Evolutionary conservation across 2,329 filamentous ascomycete genomes (phyloP).

Genomic region (Aspergillus ruber): DNA sequence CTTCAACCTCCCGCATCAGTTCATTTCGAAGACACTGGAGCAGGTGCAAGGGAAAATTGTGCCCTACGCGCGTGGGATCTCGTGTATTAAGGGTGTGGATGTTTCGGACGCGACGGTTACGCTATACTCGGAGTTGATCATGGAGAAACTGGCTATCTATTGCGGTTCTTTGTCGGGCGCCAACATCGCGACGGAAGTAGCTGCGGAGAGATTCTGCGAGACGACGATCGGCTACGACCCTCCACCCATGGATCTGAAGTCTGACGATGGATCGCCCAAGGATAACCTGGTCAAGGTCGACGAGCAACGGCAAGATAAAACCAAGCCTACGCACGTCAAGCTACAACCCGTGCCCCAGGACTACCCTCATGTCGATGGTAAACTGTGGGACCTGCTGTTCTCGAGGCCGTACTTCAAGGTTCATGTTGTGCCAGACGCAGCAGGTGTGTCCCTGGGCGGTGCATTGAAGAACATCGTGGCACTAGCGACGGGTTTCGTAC

Average conservation of each 20-base stretch:
- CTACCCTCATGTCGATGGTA: conserved; percentile 75
- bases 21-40: conserved; percentile 41
- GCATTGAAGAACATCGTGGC: conserved; percentile 93
- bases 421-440: conserved; percentile 68
- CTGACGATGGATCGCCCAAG: conserved; percentile 44
- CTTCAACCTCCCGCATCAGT: neutral
- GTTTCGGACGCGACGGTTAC: conserved; percentile 75
- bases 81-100: conserved; percentile 91
- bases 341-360: conserved; percentile 67
- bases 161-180: conserved; percentile 86
- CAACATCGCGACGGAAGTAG: conserved; percentile 88
- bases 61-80: conserved; percentile 81
- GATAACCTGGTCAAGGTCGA: conserved; percentile 32
- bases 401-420: conserved; percentile 93
- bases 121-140: conserved; percentile 86
- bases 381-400: conserved; percentile 73
- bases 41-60: conserved; percentile 75
- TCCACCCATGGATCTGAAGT: conserved; percentile 71
- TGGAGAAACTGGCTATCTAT: conserved; percentile 80
- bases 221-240: conserved; percentile 92
- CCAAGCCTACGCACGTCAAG: conserved; percentile 56
- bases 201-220: conserved; percentile 86
- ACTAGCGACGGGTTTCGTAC: conserved; percentile 82
- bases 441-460: conserved; percentile 57
- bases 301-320: conserved; percentile 55